Conservation (phyloP, 2,329 filamentous ascomycete genomes). For the Huntiella bhutanensis region DNA sequence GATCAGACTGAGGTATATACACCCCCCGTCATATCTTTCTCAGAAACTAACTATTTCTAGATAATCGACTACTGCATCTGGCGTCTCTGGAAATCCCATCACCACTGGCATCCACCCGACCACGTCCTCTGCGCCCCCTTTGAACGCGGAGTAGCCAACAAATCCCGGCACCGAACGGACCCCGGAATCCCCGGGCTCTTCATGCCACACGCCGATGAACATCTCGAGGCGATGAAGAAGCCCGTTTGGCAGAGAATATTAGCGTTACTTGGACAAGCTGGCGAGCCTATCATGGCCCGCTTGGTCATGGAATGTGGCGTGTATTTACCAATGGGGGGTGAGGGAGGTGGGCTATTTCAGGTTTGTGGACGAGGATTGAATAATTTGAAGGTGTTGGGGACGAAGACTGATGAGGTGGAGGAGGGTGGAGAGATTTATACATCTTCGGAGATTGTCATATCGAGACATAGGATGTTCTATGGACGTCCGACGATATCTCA, state of each 20-base stretch:
- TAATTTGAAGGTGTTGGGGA: constrained; percentile 20
- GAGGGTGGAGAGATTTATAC: constrained; percentile 12
- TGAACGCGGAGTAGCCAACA: constrained; percentile 27
- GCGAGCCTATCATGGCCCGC: constrained; percentile 59
- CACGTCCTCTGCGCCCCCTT: constrained; percentile 78
- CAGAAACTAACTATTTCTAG: constrained; percentile 21
- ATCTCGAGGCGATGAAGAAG: constrained; percentile 44
- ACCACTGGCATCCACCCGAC: constrained; percentile 29
- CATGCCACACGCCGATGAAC: constrained; percentile 40
- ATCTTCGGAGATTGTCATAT: constrained; percentile 48
- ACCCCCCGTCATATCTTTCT: not conserved
- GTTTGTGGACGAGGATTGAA: constrained; percentile 50
- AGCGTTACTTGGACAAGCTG: constrained; percentile 51
- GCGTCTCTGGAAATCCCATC: constrained; percentile 38
- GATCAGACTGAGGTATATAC: constrained; percentile 44
- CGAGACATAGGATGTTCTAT: constrained; percentile 75
- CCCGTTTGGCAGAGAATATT: constrained; percentile 60
- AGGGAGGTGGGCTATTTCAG: constrained; percentile 53
- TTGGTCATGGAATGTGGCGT: constrained; percentile 61
- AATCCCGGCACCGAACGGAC: constrained; percentile 18
- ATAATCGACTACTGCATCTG: constrained; percentile 63
- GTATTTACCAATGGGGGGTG: constrained; percentile 43
- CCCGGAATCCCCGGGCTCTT: constrained; percentile 41
- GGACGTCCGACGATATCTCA: constrained; percentile 53
- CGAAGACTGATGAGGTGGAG: not conserved